Conservation (phyloP, 2,329 filamentous ascomycete species). For the Hirsutella minnesotensis region DNA sequence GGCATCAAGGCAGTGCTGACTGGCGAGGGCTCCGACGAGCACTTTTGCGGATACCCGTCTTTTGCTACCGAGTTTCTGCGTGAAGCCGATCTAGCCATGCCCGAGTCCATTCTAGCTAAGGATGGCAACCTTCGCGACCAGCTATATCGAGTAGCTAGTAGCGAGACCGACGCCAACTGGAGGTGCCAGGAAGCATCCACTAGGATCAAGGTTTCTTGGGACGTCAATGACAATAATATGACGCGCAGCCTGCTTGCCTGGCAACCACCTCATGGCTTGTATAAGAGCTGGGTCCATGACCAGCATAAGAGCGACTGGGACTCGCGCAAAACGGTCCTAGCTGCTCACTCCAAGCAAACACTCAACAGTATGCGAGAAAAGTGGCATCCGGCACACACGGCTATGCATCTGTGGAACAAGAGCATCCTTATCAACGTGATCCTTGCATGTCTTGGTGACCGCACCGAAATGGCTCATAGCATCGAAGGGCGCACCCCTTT, state of each 20-base stretch:
- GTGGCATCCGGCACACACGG: conserved; percentile 2
- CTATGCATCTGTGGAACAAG: conserved; percentile 4
- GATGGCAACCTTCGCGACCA: conserved; percentile 1
- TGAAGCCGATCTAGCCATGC: conserved; percentile 30
- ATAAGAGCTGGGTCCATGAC: background rate
- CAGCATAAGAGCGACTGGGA: background rate
- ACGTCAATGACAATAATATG: background rate
- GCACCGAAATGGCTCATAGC: conserved; percentile 23
- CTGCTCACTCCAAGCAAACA: background rate
- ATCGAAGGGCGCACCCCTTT: conserved; percentile 22
- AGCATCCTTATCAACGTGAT: conserved; percentile 13
- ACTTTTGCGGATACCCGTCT: conserved; percentile 38
- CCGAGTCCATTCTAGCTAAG: conserved; percentile 10
- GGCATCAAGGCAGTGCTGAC: conserved; percentile 43
- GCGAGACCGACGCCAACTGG: background rate
- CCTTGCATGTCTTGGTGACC: conserved; percentile 19
- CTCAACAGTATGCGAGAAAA: background rate
- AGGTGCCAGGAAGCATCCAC: background rate
- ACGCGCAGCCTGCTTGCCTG: background rate
- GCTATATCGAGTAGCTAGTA: background rate
- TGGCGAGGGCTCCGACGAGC: conserved; percentile 39
- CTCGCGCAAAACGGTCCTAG: background rate
- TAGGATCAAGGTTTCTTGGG: background rate
- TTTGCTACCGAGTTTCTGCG: conserved; percentile 34
- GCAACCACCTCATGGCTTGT: background rate